Conservation (phyloP, 257 asterid species). For the Capsicum pubescens region DNA sequence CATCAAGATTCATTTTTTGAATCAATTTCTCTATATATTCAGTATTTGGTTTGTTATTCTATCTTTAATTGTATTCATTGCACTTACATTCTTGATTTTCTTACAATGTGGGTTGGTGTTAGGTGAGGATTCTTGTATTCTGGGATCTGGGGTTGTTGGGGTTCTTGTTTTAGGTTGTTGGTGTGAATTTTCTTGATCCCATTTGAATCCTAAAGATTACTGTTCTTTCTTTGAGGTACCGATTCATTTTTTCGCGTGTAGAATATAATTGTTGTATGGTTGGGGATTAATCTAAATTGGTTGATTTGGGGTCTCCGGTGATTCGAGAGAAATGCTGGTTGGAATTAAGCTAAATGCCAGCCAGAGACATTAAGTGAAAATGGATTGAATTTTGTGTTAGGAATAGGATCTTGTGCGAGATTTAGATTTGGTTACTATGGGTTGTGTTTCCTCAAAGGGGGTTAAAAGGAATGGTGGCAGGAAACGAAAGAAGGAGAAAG, state of each 20-base stretch:
- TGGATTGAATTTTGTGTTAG: conserved; percentile 45
- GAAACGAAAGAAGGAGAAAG: conserved; percentile 51
- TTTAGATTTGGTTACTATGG: conserved; percentile 58
- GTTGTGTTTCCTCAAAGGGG: conserved; percentile 86
- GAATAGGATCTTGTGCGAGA: conserved; percentile 42
- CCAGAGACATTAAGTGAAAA: conserved; percentile 46
- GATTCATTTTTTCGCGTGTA: not conserved
- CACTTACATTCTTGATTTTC: conserved; percentile 33
- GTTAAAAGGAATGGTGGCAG: conserved; percentile 50
- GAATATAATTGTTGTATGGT: conserved; percentile 29
- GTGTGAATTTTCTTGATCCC: conserved; percentile 12
- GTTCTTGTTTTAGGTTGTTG: conserved; percentile 20
- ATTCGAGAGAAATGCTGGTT: conserved; percentile 51
- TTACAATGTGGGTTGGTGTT: conserved; percentile 61
- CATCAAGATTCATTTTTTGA: conserved; percentile 32
- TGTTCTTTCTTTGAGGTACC: conserved; percentile 23
- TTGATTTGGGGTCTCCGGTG: conserved; percentile 28
- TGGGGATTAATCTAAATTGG: conserved; percentile 18
- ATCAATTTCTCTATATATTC: not conserved
- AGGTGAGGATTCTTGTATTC: conserved; percentile 38
- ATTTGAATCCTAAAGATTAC: conserved; percentile 33
- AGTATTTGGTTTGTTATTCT: conserved; percentile 25
- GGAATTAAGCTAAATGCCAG: conserved; percentile 46
- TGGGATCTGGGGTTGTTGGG: conserved; percentile 49
- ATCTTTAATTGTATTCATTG: conserved; percentile 19